Base-by-base conservation (phyloP, 805 yeast species). In the Metschnikowia colocasiae region DNA sequence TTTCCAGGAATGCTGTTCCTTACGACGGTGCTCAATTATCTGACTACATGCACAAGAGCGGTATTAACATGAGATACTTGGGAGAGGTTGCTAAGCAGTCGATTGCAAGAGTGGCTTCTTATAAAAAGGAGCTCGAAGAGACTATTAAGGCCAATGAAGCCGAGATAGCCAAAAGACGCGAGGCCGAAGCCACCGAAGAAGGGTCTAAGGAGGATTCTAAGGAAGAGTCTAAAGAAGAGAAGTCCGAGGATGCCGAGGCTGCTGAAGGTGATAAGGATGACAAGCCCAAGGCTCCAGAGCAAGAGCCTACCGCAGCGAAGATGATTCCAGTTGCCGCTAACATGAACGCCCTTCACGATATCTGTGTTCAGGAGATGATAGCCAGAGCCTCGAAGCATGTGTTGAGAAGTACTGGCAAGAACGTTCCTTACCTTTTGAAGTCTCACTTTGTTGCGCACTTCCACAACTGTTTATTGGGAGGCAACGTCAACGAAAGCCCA, bases 61-160 rank as follows among this genome's bases (percentile, higher is more conserved):
- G 99, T 74, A 82, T 92, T 63, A 91, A 89, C 64, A 62, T 91
- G 67, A 85, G 98, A 71, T 92, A 92, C 61, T 74, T 92, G 59
- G 97, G 97, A 50, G 64, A 59, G 15, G 61, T 87, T 53, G 82
- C 82, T 19, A 59, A 62, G 29, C 59, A 63, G 43, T 62, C 66
- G 45, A 23, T 55, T n/a, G 43, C 29, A 4, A 62, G 54, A 46
- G 62, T 54, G 29, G 55, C 46, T 6, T 53, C 48, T 3, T 42
- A 38, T 33, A 43, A 50, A 30, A 25, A 45, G 10, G 52, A 48
- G 22, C 48, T 56, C 10, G 56, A 60, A 35, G 46, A 59, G 40
- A 59, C 61, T 34, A 54, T 63, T 42, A 56, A 57, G 27, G 52
- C 36, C 1, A 67, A 71, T 48, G 68, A 62, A 41, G 59, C 52